Conservation (phyloP, 164 flowering plant genomes). For the Platanus orientalis region DNA sequence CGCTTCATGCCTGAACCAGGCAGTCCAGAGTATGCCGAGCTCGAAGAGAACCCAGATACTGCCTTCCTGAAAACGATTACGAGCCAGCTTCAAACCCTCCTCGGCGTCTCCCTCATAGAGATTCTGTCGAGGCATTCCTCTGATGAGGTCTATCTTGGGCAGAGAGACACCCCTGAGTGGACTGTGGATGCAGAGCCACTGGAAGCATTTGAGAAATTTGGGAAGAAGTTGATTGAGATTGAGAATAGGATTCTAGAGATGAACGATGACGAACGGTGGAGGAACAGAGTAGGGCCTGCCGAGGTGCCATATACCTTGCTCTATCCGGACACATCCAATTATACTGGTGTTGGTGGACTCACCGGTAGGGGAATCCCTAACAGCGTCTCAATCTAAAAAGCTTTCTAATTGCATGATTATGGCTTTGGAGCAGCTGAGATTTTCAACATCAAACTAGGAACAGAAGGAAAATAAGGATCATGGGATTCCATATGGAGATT, state of each 20-base stretch:
- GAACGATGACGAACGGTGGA: conserved; percentile 43
- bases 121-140: conserved; percentile 68
- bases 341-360: conserved; percentile 19
- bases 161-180: conserved; percentile 61
- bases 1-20: conserved; percentile 82
- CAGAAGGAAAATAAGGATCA: too few relatives aligned
- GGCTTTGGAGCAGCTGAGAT: too few relatives aligned
- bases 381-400: conserved; percentile 38
- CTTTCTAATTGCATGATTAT: too few relatives aligned
- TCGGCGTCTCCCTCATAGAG: conserved; percentile 74
- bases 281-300: conserved; percentile 50
- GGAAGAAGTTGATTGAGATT: conserved; percentile 39
- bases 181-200: conserved; percentile 46
- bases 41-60: conserved; percentile 51
- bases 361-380: conserved; percentile 58
- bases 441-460: too few relatives aligned
- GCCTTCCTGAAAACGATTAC: conserved; percentile 70
- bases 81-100: conserved; percentile 61
- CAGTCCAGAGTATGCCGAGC: conserved; percentile 54
- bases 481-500: too few relatives aligned
- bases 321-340: conserved; percentile 29
- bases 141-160: conserved; percentile 79
- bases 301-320: conserved; percentile 35
- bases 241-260: conserved; percentile 47
- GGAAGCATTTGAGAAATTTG: conserved; percentile 56